Conservation (phyloP, 2,329 filamentous ascomycete species). For the Arachnomyces sp. region DNA sequence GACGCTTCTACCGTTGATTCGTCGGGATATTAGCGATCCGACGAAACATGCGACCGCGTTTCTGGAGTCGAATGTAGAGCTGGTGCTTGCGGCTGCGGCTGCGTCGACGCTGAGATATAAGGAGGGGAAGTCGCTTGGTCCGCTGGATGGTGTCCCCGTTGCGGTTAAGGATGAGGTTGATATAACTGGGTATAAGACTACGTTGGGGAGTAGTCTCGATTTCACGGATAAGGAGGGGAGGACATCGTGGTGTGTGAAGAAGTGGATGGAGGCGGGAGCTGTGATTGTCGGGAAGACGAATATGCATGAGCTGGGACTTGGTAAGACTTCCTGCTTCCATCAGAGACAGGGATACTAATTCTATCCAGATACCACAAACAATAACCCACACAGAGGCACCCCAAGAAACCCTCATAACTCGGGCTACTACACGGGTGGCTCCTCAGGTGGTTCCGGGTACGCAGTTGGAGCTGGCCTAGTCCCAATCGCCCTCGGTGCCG, state of each 20-base stretch:
- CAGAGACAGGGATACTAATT: not conserved
- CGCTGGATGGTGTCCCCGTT: constrained; percentile 74
- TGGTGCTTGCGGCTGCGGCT: constrained; percentile 58
- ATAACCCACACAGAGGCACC: constrained; percentile 67
- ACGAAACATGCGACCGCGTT: constrained; percentile 64
- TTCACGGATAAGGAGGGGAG: constrained; percentile 42
- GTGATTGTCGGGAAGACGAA: constrained; percentile 66
- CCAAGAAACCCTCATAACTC: constrained; percentile 70
- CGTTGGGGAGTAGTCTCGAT: constrained; percentile 55
- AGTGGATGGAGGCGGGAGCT: constrained; percentile 65
- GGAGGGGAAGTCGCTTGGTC: constrained; percentile 54
- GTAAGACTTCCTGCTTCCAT: constrained; percentile 26
- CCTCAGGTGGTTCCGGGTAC: constrained; percentile 68
- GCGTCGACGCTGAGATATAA: constrained; percentile 67
- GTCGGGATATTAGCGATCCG: constrained; percentile 45
- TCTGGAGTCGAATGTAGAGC: constrained; percentile 56
- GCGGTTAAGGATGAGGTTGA: constrained; percentile 76
- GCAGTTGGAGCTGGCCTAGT: constrained; percentile 61
- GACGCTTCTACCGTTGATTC: constrained; percentile 62
- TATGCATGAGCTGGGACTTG: constrained; percentile 74
- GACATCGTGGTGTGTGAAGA: constrained; percentile 62
- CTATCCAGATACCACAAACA: constrained; percentile 62
- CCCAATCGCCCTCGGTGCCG: constrained; percentile 63
- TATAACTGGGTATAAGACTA: constrained; percentile 60
- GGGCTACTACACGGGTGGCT: constrained; percentile 71